Evolutionary conservation across 129 eudicot species (phyloP).

Genomic region (Artemisia argyi): DNA sequence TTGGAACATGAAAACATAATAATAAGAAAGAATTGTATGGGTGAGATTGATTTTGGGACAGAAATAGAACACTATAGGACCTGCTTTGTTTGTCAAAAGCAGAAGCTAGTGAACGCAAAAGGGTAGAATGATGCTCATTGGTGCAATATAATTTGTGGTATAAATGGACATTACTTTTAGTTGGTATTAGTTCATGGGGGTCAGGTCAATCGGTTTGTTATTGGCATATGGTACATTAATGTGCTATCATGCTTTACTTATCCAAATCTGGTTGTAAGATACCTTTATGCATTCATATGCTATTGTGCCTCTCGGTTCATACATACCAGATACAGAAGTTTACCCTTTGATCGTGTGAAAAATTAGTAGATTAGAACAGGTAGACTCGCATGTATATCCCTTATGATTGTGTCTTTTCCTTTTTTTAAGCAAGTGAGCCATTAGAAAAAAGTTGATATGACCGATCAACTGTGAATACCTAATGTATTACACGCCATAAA

Average conservation of each 20-base stretch:
- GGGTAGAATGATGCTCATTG: background rate
- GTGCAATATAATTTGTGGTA: background rate
- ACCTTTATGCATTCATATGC: background rate
- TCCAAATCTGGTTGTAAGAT: background rate
- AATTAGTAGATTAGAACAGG: background rate
- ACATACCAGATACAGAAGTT: background rate
- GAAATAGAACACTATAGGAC: background rate
- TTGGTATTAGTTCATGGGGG: background rate
- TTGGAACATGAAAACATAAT: conserved; percentile 4
- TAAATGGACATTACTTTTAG: background rate
- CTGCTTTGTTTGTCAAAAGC: conserved; percentile 13
- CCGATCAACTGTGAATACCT: no score
- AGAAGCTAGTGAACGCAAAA: background rate
- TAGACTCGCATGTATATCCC: no score
- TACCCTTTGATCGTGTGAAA: background rate
- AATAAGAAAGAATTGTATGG: background rate
- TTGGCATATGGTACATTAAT: background rate
- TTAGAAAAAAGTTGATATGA: no score
- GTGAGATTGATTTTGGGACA: background rate
- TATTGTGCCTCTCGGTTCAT: background rate
- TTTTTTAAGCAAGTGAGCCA: no score
- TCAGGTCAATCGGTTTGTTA: background rate
- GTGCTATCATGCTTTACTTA: background rate
- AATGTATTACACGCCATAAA: no score
- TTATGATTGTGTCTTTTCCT: no score